Evolutionary conservation across 2,329 filamentous ascomycete genomes (phyloP).

Genomic region (Penicillium hesseltinei): DNA sequence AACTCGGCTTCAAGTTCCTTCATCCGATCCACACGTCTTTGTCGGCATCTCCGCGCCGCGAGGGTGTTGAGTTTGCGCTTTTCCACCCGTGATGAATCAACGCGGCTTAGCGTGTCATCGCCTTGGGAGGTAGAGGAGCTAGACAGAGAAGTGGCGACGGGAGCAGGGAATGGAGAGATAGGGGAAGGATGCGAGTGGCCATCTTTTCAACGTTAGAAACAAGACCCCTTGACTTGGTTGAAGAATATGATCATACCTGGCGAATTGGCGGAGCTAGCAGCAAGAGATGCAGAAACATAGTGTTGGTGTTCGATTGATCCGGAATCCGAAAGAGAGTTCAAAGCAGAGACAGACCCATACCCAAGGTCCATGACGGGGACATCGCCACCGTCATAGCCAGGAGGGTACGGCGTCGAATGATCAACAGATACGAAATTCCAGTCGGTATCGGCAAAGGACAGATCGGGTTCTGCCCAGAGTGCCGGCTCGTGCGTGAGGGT

Average conservation of each 20-base stretch:
- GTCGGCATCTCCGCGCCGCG: constrained; percentile 37
- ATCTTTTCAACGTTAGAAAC: constrained; percentile 15
- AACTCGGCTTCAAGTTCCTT: constrained; percentile 35
- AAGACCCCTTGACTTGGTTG: not conserved
- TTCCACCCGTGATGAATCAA: constrained; percentile 27
- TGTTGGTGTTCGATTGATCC: constrained; percentile 16
- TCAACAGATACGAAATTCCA: constrained; percentile 21
- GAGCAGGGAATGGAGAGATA: constrained; percentile 16
- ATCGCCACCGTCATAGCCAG: constrained; percentile 13
- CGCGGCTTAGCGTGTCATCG: constrained; percentile 13
- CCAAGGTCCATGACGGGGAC: constrained; percentile 10
- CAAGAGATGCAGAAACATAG: constrained; percentile 11
- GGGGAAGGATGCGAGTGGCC: constrained; percentile 21
- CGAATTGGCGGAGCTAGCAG: constrained; percentile 19
- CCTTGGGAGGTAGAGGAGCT: constrained; percentile 21
- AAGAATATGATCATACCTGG: constrained; percentile 12
- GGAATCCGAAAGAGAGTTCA: constrained; percentile 23
- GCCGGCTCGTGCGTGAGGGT: constrained; percentile 18
- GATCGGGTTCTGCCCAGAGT: constrained; percentile 22
- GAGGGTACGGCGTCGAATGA: constrained; percentile 7
- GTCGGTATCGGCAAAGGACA: constrained; percentile 22
- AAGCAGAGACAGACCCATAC: constrained; percentile 17
- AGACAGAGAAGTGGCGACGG: constrained; percentile 16
- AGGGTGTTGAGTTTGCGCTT: constrained; percentile 39
- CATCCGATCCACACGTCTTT: constrained; percentile 36